A percentile compares a stretch with the other conserved stretches of the same genome.
Evolutionary conservation across 2,329 filamentous ascomycete genomes (phyloP).

Genomic region (Epichloe glyceriae): DNA sequence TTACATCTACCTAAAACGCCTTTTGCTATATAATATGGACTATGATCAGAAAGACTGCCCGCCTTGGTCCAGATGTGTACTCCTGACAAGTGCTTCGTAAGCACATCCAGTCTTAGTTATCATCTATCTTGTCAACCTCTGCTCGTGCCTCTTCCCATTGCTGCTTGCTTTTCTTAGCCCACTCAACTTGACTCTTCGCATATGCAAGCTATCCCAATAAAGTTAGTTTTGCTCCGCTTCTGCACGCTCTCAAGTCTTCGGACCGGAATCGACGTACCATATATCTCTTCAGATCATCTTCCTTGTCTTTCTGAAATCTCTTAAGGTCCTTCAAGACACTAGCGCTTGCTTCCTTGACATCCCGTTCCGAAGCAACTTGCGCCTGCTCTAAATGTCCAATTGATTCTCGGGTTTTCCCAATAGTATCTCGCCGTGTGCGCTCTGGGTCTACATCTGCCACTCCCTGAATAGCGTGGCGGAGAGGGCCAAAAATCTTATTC

Average conservation of each 20-base stretch:
- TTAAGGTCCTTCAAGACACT: conserved; percentile 83
- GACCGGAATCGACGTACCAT: conserved; percentile 55
- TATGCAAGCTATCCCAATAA: conserved; percentile 58
- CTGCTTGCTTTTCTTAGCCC: conserved; percentile 80
- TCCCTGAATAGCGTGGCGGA: conserved; percentile 90
- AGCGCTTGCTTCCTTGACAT: conserved; percentile 83
- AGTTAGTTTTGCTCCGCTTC: conserved; percentile 12
- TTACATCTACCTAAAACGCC: background rate
- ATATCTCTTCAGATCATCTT: conserved; percentile 82
- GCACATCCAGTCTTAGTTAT: conserved; percentile 24
- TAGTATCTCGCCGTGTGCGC: conserved; percentile 78
- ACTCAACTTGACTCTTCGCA: conserved; percentile 84
- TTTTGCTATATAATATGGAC: conserved; percentile 1
- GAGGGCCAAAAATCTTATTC: conserved; percentile 83
- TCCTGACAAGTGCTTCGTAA: background rate
- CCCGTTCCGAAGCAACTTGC: conserved; percentile 72
- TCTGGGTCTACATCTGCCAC: conserved; percentile 95
- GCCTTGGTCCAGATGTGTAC: background rate
- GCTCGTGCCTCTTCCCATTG: conserved; percentile 84
- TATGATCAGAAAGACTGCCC: background rate
- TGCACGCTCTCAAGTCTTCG: background rate
- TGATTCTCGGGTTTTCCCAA: conserved; percentile 88
- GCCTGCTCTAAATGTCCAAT: conserved; percentile 82
- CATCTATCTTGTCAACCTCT: conserved; percentile 80
- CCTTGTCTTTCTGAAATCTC: conserved; percentile 89